These are phyloP conservation scores for Syzygium syzygioides DNA, from an alignment of 441 rosid genomes.

Conservation along the genomic window DNA sequence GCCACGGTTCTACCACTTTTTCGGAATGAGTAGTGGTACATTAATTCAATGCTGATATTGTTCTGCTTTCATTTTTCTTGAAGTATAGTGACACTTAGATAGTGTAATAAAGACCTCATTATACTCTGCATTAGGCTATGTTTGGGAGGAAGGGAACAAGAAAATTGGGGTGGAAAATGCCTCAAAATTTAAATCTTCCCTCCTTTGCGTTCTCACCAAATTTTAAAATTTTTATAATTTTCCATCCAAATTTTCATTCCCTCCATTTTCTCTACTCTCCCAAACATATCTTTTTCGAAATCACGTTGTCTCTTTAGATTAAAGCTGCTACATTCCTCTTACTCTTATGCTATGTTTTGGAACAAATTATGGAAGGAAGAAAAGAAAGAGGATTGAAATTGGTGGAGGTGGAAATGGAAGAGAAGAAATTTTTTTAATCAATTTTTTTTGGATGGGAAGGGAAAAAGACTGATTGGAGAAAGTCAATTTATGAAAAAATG, in stretches of 20 bases:
- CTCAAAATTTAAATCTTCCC: neutral
- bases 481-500: neutral
- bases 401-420: neutral
- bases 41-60: neutral
- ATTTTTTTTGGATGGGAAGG: neutral
- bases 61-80: neutral
- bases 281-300: neutral
- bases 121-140: neutral
- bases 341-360: neutral
- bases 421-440: neutral
- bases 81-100: neutral
- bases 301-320: neutral
- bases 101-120: neutral
- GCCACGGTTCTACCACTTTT: neutral
- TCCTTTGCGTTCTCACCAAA: neutral
- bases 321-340: neutral
- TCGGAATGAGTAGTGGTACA: neutral
- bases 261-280: neutral
- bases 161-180: neutral
- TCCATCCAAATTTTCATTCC: neutral
- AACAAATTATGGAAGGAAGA: neutral
- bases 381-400: neutral
- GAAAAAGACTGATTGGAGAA: neutral
- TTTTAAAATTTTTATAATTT: too few relatives aligned
- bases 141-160: neutral